Evolutionary conservation across 2,329 filamentous ascomycete genomes (phyloP).

Genomic region (Xylariales sp.): DNA sequence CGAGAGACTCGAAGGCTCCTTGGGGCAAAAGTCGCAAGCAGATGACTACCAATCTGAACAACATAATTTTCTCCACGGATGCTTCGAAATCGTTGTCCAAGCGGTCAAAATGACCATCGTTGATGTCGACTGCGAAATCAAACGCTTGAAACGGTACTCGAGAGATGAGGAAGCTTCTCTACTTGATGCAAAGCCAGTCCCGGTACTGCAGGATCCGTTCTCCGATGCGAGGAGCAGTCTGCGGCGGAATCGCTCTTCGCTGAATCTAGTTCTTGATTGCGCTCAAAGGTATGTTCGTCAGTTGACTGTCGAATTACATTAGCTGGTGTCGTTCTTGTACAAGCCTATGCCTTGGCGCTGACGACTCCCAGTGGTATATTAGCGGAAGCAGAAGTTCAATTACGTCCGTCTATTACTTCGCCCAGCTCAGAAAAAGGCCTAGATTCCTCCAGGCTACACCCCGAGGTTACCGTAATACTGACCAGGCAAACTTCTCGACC

Average conservation of each 20-base stretch:
- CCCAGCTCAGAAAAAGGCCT: constrained; percentile 9
- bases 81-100: constrained; percentile 16
- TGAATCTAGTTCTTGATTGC: constrained; percentile 19
- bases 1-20: constrained; percentile 2
- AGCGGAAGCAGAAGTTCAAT: constrained; percentile 12
- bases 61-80: constrained; percentile 11
- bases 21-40: not conserved
- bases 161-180: constrained; percentile 13
- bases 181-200: too few species aligned
- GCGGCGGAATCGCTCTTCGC: constrained; percentile 16
- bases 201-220: constrained; percentile 8
- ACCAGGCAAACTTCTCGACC: constrained; percentile 10
- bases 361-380: constrained; percentile 12
- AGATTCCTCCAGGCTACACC: constrained; percentile 13
- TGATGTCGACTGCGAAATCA: constrained; percentile 15
- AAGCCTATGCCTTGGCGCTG: not conserved
- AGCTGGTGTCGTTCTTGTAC: not conserved
- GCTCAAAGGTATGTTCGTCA: constrained; percentile 14
- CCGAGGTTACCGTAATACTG: constrained; percentile 15
- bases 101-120: constrained; percentile 14
- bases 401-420: too few species aligned
- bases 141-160: constrained; percentile 15
- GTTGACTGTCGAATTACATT: too few species aligned
- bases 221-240: constrained; percentile 14
- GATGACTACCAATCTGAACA: constrained; percentile 1